Percentiles rank a stretch among this genome's conserved stretches.
These are phyloP conservation scores for Fragaria nilgerrensis DNA, from an alignment of 306 rosid genomes.

Conservation along the genomic window DNA sequence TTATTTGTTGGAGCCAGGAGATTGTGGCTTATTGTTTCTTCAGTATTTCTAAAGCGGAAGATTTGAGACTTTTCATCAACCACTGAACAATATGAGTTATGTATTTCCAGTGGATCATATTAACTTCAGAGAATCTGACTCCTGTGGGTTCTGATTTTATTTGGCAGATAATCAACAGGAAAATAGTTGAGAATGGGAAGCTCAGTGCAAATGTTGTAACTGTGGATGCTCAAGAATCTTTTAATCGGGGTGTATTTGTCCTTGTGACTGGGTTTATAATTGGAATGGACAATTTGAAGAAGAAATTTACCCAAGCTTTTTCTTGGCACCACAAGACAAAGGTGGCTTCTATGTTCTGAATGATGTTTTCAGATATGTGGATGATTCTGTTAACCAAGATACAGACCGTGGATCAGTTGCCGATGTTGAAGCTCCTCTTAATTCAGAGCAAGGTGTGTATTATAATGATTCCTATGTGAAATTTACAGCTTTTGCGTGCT, in stretches of 20 bases:
- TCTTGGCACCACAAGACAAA: conserved; percentile 91
- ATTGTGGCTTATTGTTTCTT: background rate
- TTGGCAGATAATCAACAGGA: conserved; percentile 72
- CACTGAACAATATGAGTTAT: background rate
- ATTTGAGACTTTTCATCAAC: background rate
- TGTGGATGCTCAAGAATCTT: conserved; percentile 88
- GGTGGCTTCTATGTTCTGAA: conserved; percentile 90
- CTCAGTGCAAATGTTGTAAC: conserved; percentile 52
- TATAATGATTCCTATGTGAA: background rate
- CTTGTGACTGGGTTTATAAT: conserved; percentile 81
- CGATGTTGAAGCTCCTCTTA: conserved; percentile 34
- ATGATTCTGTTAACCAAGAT: conserved; percentile 32
- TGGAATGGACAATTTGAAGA: conserved; percentile 51
- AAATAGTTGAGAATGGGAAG: conserved; percentile 68
- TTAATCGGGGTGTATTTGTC: conserved; percentile 69
- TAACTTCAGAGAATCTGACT: background rate
- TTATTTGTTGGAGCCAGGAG: background rate
- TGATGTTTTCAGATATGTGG: conserved; percentile 81
- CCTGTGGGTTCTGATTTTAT: background rate
- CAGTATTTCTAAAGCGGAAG: background rate
- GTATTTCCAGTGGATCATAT: background rate
- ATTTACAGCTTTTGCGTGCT: background rate
- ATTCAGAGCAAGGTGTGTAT: conserved; percentile 48
- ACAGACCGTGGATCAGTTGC: conserved; percentile 32
- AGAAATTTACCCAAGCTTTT: conserved; percentile 79